These are phyloP conservation scores for Zygotorulaspora sp. DNA, from an alignment of 805 yeast species.

Conservation along the genomic window DNA sequence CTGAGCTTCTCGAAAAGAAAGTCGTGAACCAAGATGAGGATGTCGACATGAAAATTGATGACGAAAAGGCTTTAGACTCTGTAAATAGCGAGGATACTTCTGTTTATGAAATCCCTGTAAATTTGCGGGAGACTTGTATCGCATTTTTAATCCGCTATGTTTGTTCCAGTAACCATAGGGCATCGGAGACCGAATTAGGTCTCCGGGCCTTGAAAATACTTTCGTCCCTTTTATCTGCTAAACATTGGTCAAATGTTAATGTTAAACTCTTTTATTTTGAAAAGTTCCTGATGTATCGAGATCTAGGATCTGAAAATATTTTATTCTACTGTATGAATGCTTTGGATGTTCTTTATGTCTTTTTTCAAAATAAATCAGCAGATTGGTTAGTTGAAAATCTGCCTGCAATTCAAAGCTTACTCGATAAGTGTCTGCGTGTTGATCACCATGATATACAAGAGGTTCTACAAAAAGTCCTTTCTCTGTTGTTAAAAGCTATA, in stretches of 20 bases:
- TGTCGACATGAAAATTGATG: constrained; percentile 26
- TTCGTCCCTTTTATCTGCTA: constrained; percentile 64
- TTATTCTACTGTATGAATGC: constrained; percentile 85
- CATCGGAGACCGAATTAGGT: constrained; percentile 78
- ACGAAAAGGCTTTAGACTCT: constrained; percentile 1
- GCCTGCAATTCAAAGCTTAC: constrained; percentile 59
- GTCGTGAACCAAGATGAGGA: constrained; percentile 25
- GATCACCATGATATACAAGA: constrained; percentile 86
- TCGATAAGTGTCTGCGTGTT: constrained; percentile 77
- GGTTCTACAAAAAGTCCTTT: constrained; percentile 68
- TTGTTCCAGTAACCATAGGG: constrained; percentile 79
- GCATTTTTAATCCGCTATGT: constrained; percentile 84
- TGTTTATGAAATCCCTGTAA: constrained; percentile 59
- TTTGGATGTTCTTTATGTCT: constrained; percentile 79
- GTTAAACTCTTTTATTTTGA: constrained; percentile 86
- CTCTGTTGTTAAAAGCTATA: constrained; percentile 64
- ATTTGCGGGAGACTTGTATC: constrained; percentile 83
- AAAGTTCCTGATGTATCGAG: constrained; percentile 74
- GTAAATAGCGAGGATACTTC: constrained; percentile 2
- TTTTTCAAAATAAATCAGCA: constrained; percentile 68
- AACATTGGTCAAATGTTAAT: constrained; percentile 83
- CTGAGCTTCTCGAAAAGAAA: constrained; percentile 9
- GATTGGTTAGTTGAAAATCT: constrained; percentile 77
- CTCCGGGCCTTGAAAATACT: constrained; percentile 75
- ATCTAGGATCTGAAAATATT: constrained; percentile 61